Conservation (phyloP, 805 yeast genomes). For the Saccharomycopsis sp. region DNA sequence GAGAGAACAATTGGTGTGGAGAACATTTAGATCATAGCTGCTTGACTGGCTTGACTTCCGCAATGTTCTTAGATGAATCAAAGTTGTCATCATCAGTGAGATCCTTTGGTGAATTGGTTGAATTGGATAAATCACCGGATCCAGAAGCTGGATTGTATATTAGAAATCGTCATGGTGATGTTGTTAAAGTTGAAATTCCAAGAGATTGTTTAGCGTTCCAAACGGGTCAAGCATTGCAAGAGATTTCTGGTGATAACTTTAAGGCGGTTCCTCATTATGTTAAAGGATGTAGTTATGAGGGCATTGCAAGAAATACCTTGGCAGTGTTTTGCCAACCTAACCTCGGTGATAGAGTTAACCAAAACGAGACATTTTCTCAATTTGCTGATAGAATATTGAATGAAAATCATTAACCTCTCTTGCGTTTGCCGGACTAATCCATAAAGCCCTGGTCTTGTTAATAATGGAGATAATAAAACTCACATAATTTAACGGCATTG, state of each 20-base stretch:
- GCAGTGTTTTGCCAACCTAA: constrained; percentile 61
- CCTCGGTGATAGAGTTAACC: constrained; percentile 41
- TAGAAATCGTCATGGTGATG: constrained; percentile 35
- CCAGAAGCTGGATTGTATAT: constrained; percentile 45
- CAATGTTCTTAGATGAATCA: constrained; percentile 40
- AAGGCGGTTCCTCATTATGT: constrained; percentile 57
- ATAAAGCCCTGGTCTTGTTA: no score
- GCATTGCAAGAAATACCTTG: constrained; percentile 44
- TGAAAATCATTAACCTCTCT: constrained; percentile 36
- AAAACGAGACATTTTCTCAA: constrained; percentile 41
- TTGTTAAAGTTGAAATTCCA: constrained; percentile 48
- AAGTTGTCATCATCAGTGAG: background rate
- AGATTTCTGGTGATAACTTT: constrained; percentile 40
- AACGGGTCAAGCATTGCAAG: constrained; percentile 51
- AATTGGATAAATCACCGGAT: constrained; percentile 35
- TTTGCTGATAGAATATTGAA: constrained; percentile 38
- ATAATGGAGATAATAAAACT: no score
- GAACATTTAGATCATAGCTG: constrained; percentile 57
- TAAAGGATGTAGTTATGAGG: constrained; percentile 33
- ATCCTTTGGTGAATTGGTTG: constrained; percentile 10
- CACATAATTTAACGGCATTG: no score
- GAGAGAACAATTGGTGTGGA: constrained; percentile 49
- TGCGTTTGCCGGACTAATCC: no score
- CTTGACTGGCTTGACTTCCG: constrained; percentile 52
- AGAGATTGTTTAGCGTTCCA: constrained; percentile 52